These are phyloP conservation scores for Trypanosoma grayi DNA, from an alignment of 208 protist species.

Conservation along the genomic window DNA sequence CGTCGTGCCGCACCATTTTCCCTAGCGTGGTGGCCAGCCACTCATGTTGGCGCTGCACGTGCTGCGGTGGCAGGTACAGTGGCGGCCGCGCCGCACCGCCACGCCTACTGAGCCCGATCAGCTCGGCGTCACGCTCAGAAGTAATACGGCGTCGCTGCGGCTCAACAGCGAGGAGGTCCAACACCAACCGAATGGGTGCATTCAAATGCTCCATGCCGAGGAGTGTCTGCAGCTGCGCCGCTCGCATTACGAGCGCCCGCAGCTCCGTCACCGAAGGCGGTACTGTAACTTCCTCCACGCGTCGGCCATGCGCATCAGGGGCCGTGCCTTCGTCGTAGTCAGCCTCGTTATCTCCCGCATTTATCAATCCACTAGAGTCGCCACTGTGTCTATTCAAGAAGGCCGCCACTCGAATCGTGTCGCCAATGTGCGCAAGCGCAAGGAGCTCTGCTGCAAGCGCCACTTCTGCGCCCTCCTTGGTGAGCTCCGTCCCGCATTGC, in stretches of 20 bases:
- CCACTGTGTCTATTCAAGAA: constrained; percentile 18
- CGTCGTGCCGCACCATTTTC: constrained; percentile 25
- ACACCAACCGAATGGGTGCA: constrained; percentile 62
- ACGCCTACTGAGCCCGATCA: neutral
- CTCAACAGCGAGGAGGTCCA: constrained; percentile 38
- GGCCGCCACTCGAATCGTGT: constrained; percentile 12
- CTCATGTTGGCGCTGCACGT: constrained; percentile 32
- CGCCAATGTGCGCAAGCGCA: constrained; percentile 11
- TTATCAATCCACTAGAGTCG: too few species aligned
- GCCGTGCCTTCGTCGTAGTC: too few species aligned
- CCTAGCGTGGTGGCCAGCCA: constrained; percentile 33
- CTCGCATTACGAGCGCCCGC: constrained; percentile 20
- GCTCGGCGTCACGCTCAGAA: constrained; percentile 6
- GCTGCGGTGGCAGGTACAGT: constrained; percentile 51
- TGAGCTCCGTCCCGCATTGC: constrained; percentile 13
- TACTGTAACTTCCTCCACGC: neutral
- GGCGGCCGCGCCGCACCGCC: constrained; percentile 15
- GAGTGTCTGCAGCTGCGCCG: constrained; percentile 44
- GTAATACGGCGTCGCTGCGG: constrained; percentile 21
- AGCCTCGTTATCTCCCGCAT: too few species aligned
- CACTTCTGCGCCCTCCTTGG: constrained; percentile 16
- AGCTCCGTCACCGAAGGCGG: neutral
- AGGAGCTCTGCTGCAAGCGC: constrained; percentile 16
- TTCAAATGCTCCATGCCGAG: constrained; percentile 53
- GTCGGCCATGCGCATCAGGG: neutral